phyloP scores from a whole-genome alignment of 1,284 basidiomycete genomes.

The Mycena citricolor region DNA sequence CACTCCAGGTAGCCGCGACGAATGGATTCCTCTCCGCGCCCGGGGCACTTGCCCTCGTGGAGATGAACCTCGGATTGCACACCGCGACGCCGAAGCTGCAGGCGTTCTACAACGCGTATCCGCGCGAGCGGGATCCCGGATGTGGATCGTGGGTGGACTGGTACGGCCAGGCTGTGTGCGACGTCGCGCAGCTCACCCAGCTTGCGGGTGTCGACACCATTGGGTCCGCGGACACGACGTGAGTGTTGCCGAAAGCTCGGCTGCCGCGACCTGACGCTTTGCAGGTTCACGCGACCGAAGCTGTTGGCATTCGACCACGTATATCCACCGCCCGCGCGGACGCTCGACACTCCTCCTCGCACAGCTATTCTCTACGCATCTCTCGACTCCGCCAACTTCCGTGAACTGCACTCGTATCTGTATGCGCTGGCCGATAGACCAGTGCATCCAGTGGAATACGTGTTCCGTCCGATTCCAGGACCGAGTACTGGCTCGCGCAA shows the following conservation, averaged over 20 bases:
- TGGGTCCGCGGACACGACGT: conserved; percentile 34
- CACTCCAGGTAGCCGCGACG: conserved; percentile 49
- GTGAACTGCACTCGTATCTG: conserved; percentile 66
- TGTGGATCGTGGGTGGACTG: conserved; percentile 90
- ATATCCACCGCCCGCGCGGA: conserved; percentile 44
- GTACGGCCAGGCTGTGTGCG: conserved; percentile 78
- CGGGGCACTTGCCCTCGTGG: conserved; percentile 49
- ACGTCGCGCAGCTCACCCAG: conserved; percentile 58
- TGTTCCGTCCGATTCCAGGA: conserved; percentile 70
- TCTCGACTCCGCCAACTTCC: conserved; percentile 58
- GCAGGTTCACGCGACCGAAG: conserved; percentile 38
- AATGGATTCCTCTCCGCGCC: conserved; percentile 49
- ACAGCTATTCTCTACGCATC: conserved; percentile 78
- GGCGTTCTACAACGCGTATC: conserved; percentile 70
- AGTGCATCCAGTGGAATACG: conserved; percentile 61
- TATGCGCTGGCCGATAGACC: conserved; percentile 46
- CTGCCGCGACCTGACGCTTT: conserved; percentile 10
- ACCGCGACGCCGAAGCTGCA: conserved; percentile 70
- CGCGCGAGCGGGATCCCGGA: conserved; percentile 34
- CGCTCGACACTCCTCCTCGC: conserved; percentile 43
- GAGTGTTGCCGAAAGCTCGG: conserved; percentile 22
- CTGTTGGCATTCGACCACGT: conserved; percentile 74
- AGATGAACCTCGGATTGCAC: conserved; percentile 68
- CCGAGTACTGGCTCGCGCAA: conserved; percentile 28
- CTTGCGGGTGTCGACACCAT: conserved; percentile 59